These are phyloP conservation scores for Kuraishia capsulata DNA, from an alignment of 805 yeast genomes.

Conservation along the genomic window DNA sequence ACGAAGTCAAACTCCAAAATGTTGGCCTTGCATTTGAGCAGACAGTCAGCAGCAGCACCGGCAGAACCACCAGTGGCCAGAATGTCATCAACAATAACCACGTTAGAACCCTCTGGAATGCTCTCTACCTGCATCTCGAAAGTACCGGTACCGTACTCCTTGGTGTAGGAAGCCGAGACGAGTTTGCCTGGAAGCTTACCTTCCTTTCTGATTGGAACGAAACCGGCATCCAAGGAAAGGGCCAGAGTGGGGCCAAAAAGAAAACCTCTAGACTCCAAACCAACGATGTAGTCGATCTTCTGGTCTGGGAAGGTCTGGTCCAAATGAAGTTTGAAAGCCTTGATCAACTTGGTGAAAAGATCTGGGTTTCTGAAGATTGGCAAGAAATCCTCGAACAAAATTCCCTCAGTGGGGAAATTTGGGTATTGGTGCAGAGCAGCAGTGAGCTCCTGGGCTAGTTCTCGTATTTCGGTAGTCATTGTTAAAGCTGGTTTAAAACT, in stretches of 20 bases:
- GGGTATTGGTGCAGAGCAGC: constrained; percentile 69
- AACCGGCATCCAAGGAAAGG: constrained; percentile 78
- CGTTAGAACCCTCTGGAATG: constrained; percentile 71
- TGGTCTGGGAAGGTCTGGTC: constrained; percentile 41
- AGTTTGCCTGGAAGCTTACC: constrained; percentile 92
- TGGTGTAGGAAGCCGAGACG: constrained; percentile 61
- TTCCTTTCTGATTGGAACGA: constrained; percentile 90
- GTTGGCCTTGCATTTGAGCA: constrained; percentile 55
- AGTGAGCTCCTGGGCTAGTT: constrained; percentile 35
- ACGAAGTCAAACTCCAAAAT: constrained; percentile 79
- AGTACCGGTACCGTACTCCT: constrained; percentile 88
- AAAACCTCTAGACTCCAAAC: constrained; percentile 95
- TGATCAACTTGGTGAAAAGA: constrained; percentile 70
- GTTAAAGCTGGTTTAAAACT: no score
- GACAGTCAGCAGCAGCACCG: constrained; percentile 82
- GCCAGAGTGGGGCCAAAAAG: constrained; percentile 95
- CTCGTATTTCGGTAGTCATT: constrained; percentile 14
- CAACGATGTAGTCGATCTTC: constrained; percentile 82
- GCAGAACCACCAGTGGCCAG: constrained; percentile 99
- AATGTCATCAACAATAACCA: constrained; percentile 88
- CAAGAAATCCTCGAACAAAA: constrained; percentile 90
- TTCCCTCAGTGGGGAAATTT: constrained; percentile 89
- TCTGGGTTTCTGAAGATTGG: constrained; percentile 85
- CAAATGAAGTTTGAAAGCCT: constrained; percentile 72
- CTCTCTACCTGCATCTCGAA: constrained; percentile 85